A percentile compares a stretch with the other conserved stretches of the same genome.
Conservation (phyloP, 2,329 filamentous ascomycete species). For the Sporothrix brunneoviolacea region DNA sequence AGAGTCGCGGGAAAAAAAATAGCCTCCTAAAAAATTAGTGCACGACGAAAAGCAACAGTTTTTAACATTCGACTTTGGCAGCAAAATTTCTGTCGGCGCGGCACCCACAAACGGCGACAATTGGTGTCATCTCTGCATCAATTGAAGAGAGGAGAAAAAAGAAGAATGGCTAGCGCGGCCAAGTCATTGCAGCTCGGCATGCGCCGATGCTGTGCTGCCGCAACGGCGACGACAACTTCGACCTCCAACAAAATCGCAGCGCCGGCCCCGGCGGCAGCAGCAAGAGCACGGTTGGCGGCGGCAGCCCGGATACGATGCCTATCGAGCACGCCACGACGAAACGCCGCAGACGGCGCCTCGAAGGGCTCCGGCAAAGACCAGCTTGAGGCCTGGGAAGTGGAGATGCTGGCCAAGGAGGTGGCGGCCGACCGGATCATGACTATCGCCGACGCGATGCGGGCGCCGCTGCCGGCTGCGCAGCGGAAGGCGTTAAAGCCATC, state of each 20-base stretch:
- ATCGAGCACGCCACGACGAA: constrained; percentile 9
- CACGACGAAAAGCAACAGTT: background rate
- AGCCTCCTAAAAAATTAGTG: background rate
- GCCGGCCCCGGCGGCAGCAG: background rate
- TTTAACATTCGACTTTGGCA: constrained; percentile 3
- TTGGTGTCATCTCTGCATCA: background rate
- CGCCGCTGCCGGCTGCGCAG: constrained; percentile 1
- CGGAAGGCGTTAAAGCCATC: no score
- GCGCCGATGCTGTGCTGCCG: constrained; percentile 27
- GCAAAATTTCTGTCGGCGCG: background rate
- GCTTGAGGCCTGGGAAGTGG: constrained; percentile 18
- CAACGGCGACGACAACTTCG: background rate
- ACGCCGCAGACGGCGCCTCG: background rate
- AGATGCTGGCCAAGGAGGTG: constrained; percentile 2
- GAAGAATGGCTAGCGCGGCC: constrained; percentile 34
- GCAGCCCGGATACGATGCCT: constrained; percentile 1
- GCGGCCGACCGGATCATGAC: constrained; percentile 1
- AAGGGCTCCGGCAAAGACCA: constrained; percentile 7
- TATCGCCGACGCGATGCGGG: constrained; percentile 6
- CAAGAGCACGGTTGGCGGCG: background rate
- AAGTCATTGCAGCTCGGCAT: constrained; percentile 34
- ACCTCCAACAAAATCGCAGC: background rate
- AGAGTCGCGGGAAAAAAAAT: constrained; percentile 5
- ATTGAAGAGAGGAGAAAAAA: background rate
- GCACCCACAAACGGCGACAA: background rate